Evolutionary conservation across 1,284 basidiomycete genomes (phyloP).

Genomic region (Ceraceosorus guamensis): DNA sequence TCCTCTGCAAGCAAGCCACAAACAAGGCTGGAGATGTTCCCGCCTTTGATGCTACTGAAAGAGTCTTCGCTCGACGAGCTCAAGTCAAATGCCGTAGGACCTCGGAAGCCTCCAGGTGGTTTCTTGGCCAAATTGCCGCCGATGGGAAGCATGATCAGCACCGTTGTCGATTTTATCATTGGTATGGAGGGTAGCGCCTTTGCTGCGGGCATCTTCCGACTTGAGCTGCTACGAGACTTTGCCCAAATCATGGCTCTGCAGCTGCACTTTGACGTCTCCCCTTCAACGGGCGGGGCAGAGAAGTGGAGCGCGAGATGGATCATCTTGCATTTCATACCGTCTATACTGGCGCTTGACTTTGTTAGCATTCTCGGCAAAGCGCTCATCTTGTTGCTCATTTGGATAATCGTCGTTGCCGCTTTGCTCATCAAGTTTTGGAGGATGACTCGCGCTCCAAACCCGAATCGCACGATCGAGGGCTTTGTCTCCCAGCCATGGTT

Average conservation of each 20-base stretch:
- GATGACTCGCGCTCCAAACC: constrained; percentile 33
- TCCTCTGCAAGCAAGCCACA: constrained; percentile 21
- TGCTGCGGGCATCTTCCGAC: constrained; percentile 32
- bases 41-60: constrained; percentile 38
- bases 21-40: constrained; percentile 31
- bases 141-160: constrained; percentile 22
- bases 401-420: constrained; percentile 22
- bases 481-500: constrained; percentile 36
- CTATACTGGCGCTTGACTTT: constrained; percentile 33
- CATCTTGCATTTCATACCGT: constrained; percentile 27
- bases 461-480: constrained; percentile 34
- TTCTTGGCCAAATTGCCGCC: constrained; percentile 17
- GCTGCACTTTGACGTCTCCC: constrained; percentile 21
- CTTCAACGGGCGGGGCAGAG: constrained; percentile 5
- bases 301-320: constrained; percentile 10
- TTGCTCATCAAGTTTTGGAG: constrained; percentile 25
- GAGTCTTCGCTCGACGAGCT: constrained; percentile 31
- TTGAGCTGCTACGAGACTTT: constrained; percentile 34
- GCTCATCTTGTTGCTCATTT: constrained; percentile 28
- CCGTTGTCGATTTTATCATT: constrained; percentile 36
- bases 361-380: constrained; percentile 38
- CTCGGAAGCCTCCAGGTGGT: constrained; percentile 33
- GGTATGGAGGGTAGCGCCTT: constrained; percentile 37
- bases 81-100: constrained; percentile 42
- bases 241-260: constrained; percentile 34